phyloP scores from a whole-genome alignment of 208 protist genomes.

The Leishmania turanica region DNA sequence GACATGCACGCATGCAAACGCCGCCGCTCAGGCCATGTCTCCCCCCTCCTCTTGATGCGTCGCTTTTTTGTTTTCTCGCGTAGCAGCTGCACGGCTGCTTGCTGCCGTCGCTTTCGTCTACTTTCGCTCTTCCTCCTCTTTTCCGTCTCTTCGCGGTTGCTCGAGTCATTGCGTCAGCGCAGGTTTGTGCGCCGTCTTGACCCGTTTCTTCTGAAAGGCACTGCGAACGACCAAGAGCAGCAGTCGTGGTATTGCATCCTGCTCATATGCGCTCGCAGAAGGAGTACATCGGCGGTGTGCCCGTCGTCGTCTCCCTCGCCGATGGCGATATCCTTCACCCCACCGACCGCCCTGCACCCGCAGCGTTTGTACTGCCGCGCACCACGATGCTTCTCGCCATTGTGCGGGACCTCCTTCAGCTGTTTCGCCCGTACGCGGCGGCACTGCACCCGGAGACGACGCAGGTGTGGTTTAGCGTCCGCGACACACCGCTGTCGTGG shows the following conservation, averaged over 20 bases:
- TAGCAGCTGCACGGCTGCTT: background rate
- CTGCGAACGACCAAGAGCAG: background rate
- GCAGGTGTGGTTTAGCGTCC: slow-evolving; percentile 67
- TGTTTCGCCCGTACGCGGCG: slow-evolving; percentile 50
- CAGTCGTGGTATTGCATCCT: background rate
- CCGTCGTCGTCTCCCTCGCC: slow-evolving; percentile 66
- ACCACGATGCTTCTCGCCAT: slow-evolving; percentile 70
- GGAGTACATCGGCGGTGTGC: slow-evolving; percentile 58
- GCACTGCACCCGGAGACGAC: slow-evolving; percentile 39
- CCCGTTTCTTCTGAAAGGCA: background rate
- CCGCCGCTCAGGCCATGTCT: background rate
- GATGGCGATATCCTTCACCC: slow-evolving; percentile 46
- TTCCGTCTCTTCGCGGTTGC: background rate
- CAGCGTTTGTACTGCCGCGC: slow-evolving; percentile 65
- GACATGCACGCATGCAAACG: background rate
- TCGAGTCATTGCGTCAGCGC: background rate
- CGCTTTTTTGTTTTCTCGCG: background rate
- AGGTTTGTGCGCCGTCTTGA: background rate
- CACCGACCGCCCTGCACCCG: slow-evolving; percentile 39
- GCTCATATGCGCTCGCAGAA: slow-evolving; percentile 23
- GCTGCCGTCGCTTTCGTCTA: background rate
- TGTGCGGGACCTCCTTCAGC: slow-evolving; percentile 45
- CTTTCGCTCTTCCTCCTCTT: background rate
- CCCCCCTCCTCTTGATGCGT: background rate
- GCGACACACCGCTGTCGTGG: slow-evolving; percentile 53